Evolutionary conservation across 768 basidiomycete species (phyloP).

Genomic region (Phlebiopsis gigantea): DNA sequence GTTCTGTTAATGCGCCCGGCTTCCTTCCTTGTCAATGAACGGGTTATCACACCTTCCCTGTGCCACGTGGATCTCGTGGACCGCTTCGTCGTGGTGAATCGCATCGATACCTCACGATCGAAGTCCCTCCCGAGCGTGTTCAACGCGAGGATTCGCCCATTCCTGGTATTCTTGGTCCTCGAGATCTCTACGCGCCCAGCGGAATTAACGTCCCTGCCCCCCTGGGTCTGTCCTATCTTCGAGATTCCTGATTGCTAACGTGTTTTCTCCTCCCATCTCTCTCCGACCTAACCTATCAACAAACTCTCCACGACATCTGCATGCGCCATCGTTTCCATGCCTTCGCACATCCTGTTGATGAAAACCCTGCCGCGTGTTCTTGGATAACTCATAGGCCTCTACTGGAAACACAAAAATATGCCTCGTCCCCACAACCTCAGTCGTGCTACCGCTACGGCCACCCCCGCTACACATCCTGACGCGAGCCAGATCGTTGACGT

Average conservation of each 20-base stretch:
- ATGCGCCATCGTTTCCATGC: constrained; percentile 16
- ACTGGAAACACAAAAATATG: constrained; percentile 78
- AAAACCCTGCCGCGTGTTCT: constrained; percentile 3
- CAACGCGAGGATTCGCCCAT: constrained; percentile 9
- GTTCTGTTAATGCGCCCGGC: constrained; percentile 20
- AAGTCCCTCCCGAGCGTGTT: constrained; percentile 20
- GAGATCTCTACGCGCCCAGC: not conserved
- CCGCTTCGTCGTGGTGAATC: constrained; percentile 21
- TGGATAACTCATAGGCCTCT: constrained; percentile 55
- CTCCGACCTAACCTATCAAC: constrained; percentile 5
- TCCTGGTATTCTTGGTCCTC: not conserved
- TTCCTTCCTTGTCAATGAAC: constrained; percentile 19
- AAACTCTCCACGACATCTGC: constrained; percentile 17
- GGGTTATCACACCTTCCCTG: constrained; percentile 9
- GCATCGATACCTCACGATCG: constrained; percentile 24
- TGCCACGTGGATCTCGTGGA: constrained; percentile 35
- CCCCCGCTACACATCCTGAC: constrained; percentile 25
- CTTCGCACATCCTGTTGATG: constrained; percentile 1
- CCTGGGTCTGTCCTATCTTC: not conserved
- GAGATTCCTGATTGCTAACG: constrained; percentile 16
- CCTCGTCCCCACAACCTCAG: constrained; percentile 63
- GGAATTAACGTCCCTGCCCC: not conserved
- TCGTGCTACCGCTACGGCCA: constrained; percentile 21
- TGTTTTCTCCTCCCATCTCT: constrained; percentile 10
- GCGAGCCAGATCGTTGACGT: constrained; percentile 23